Evolutionary conservation across 331 rosid genomes (phyloP).

Genomic region (Dryas integrifolia): DNA sequence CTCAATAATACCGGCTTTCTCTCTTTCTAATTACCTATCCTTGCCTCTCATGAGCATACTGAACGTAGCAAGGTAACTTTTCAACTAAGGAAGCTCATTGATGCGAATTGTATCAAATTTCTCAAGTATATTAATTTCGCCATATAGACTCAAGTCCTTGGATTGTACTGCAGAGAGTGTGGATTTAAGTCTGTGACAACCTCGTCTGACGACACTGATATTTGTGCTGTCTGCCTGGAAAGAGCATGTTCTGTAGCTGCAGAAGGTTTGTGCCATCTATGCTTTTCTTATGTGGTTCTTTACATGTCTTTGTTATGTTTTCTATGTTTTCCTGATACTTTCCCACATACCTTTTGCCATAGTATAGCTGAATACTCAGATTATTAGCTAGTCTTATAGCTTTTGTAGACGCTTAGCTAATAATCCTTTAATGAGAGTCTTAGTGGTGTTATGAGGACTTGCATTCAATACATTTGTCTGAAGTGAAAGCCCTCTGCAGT

Average conservation of each 20-base stretch:
- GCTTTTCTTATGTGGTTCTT: slow-evolving; percentile 11
- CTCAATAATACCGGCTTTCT: slow-evolving; percentile 50
- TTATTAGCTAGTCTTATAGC: not conserved
- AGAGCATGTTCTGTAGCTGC: slow-evolving; percentile 81
- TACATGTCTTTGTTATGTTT: not conserved
- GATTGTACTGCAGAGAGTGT: slow-evolving; percentile 61
- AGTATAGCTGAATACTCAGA: not conserved
- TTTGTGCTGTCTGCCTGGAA: slow-evolving; percentile 87
- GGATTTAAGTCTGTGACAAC: slow-evolving; percentile 59
- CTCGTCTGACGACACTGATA: slow-evolving; percentile 57
- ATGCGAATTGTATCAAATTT: not conserved
- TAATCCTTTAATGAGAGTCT: not conserved
- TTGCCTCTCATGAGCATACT: slow-evolving; percentile 91
- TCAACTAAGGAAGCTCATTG: not conserved
- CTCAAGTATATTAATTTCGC: not conserved
- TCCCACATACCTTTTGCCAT: not conserved
- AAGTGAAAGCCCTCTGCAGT: not conserved
- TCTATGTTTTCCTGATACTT: not conserved
- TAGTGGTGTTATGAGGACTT: not conserved
- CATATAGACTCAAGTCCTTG: slow-evolving; percentile 1
- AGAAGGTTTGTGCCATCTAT: slow-evolving; percentile 45
- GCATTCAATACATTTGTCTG: not conserved
- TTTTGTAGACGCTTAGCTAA: not conserved
- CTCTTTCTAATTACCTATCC: slow-evolving; percentile 68
- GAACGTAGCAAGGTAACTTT: slow-evolving; percentile 84